These are phyloP conservation scores for Paramicrosporidium saccamoebae DNA, from an alignment of 371 early-diverging fungal species.

Conservation along the genomic window DNA sequence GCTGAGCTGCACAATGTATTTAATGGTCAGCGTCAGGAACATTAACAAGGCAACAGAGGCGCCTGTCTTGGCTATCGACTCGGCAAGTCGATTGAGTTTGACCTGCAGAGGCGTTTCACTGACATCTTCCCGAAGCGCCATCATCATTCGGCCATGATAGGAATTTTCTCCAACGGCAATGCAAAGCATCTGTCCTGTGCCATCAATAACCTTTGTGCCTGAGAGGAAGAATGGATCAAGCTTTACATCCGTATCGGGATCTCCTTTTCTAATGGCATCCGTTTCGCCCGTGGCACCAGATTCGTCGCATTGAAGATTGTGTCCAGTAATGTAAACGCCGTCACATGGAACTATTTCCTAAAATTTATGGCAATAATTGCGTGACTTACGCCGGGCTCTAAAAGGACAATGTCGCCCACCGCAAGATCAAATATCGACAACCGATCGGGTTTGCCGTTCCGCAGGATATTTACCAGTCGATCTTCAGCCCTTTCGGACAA, in stretches of 20 bases:
- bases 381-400: conserved; percentile 91
- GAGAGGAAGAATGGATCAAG: conserved; percentile 51
- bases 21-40: conserved; percentile 32
- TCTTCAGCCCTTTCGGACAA: conserved; percentile 70
- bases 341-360: conserved; percentile 71
- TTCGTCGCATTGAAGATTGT: conserved; percentile 58
- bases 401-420: conserved; percentile 53
- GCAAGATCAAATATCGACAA: conserved; percentile 47
- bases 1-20: conserved; percentile 30
- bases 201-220: conserved; percentile 63
- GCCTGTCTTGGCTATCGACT: conserved; percentile 68
- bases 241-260: conserved; percentile 10
- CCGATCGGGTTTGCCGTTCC: conserved; percentile 35
- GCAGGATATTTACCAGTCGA: conserved; percentile 33
- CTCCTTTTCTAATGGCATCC: conserved; percentile 33
- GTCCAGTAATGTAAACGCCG: conserved; percentile 35
- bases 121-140: conserved; percentile 34
- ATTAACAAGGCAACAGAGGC: conserved; percentile 34
- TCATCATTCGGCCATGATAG: conserved; percentile 43
- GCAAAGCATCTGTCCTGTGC: conserved; percentile 44
- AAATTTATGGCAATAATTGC: too few relatives aligned
- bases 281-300: conserved; percentile 71
- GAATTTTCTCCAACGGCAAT: conserved; percentile 51
- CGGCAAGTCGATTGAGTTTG: conserved; percentile 50
- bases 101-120: conserved; percentile 66